phyloP scores from a whole-genome alignment of 106 monocot genomes.

The Acorus calamus region DNA sequence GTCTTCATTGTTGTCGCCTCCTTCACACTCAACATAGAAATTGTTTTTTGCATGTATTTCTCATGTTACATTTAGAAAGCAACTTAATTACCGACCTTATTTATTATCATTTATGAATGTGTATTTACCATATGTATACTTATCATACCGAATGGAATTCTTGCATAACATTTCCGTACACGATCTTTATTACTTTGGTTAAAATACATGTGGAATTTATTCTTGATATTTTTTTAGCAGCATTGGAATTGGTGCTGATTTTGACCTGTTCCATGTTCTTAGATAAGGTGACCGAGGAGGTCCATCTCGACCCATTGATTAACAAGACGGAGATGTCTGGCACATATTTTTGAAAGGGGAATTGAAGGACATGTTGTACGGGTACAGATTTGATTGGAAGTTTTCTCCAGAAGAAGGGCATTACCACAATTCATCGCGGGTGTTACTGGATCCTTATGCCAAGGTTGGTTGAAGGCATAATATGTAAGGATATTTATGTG shows the following conservation, averaged over 20 bases:
- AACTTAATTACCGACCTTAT: too few relatives aligned
- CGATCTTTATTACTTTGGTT: too few relatives aligned
- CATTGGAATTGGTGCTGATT: slow-evolving; percentile 7
- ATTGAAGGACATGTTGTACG: slow-evolving; percentile 54
- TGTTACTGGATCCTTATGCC: slow-evolving; percentile 87
- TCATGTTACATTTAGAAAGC: too few relatives aligned
- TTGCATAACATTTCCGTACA: too few relatives aligned
- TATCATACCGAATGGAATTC: too few relatives aligned
- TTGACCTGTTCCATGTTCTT: too few relatives aligned
- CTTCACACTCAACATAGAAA: too few relatives aligned
- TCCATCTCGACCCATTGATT: slow-evolving; percentile 46
- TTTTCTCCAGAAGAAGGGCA: slow-evolving; percentile 53
- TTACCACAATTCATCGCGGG: slow-evolving; percentile 52
- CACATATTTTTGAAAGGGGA: slow-evolving; percentile 62
- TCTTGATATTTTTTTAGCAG: neutral
- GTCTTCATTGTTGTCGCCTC: too few relatives aligned
- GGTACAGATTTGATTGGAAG: slow-evolving; percentile 72
- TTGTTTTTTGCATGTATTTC: too few relatives aligned
- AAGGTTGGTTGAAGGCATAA: slow-evolving; percentile 33
- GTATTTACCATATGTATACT: too few relatives aligned
- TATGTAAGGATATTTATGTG: neutral
- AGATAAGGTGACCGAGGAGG: slow-evolving; percentile 54
- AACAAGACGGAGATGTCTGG: slow-evolving; percentile 91
- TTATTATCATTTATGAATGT: too few relatives aligned
- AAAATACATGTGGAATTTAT: neutral